Evolutionary conservation across 2,329 filamentous ascomycete species (phyloP), one percentile per base, ranked within the genome.

Genomic region (Claviceps humidiphila): DNA sequence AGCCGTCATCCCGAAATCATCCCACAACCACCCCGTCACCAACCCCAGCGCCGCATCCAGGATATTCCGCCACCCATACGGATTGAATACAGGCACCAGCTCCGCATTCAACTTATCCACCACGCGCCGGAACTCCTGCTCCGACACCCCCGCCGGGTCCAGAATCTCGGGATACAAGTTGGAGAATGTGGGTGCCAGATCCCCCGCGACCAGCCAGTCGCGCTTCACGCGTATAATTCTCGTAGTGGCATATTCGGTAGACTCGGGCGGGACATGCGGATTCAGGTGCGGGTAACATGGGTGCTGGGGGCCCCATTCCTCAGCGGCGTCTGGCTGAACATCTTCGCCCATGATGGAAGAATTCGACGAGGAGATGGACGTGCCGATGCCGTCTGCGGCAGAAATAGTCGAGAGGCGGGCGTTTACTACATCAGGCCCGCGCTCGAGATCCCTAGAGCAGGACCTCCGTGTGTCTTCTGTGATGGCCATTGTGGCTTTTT

Each of bases 101-200:
- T 88, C 82, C 13, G 78, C 71, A 63, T 98, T 98, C 51, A 97
- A 76, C 61, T 83, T 86, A 54, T 89, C 82, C 52, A 98, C 81
- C 34, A 97, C 71, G 11, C 76, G 75, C 3, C 93, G 81, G 63
- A 98, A 98, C 60, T 95, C 88, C 54, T 84, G 83, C 66, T 98
- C 93, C 1, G 81, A 77, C 44, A 98, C 71, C 37, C 90, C 81
- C 0, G 80, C 81, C 0, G 89, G 88, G 58, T 96, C 90, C 7
- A 98, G 74, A 53, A 98, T 95, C 64, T 98, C 93, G 0, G 93
- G 93, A 62, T 98, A 98, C 2, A 96, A 74, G 61, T 97, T 96
- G 16, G 88, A 93, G 64, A 94, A 97, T 0, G 90, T 89, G 0
- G 93, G 93, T 1, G 90, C 91, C 30, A 95, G 72, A 66, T 98